These are phyloP conservation scores for Dactylellina sp. DNA, from an alignment of 2,329 filamentous ascomycete genomes.

Conservation along the genomic window DNA sequence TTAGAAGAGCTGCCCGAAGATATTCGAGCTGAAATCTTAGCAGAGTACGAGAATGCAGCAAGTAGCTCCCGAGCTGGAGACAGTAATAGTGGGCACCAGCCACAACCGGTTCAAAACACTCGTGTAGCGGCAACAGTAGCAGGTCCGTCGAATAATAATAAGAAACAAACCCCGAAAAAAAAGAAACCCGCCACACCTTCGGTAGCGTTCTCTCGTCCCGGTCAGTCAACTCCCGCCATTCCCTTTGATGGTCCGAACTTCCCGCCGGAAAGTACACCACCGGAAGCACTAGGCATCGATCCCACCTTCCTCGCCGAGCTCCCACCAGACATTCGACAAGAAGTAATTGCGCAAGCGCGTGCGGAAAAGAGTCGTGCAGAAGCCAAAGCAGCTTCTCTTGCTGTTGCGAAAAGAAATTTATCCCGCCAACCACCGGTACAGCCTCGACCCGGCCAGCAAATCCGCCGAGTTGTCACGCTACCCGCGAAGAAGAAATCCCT, in stretches of 20 bases:
- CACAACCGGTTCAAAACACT: conserved; percentile 70
- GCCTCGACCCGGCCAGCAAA: conserved; percentile 3
- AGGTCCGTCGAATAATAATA: conserved; percentile 66
- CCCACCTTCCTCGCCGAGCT: conserved; percentile 79
- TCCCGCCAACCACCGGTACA: conserved; percentile 25
- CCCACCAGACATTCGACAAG: conserved; percentile 80
- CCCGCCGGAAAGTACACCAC: conserved; percentile 20
- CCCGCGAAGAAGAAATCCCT: conserved; percentile 59
- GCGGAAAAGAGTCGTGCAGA: conserved; percentile 56
- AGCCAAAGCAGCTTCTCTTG: conserved; percentile 71
- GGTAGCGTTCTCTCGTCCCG: conserved; percentile 72
- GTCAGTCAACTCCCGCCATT: conserved; percentile 72
- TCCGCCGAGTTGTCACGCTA: conserved; percentile 49
- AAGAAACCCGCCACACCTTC: conserved; percentile 69
- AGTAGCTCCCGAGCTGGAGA: conserved; percentile 60
- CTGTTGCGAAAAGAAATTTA: conserved; percentile 65
- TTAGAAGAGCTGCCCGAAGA: conserved; percentile 86
- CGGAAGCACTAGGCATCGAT: conserved; percentile 46
- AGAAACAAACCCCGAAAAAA: conserved; percentile 75
- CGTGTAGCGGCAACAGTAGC: conserved; percentile 63
- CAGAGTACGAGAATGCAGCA: conserved; percentile 70
- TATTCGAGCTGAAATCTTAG: conserved; percentile 84
- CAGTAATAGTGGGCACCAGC: conserved; percentile 60
- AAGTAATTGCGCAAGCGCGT: conserved; percentile 72
- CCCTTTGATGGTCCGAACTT: not conserved